These are phyloP conservation scores for Tuber calosporum DNA, from an alignment of 495 filamentous ascomycete species.

Conservation along the genomic window DNA sequence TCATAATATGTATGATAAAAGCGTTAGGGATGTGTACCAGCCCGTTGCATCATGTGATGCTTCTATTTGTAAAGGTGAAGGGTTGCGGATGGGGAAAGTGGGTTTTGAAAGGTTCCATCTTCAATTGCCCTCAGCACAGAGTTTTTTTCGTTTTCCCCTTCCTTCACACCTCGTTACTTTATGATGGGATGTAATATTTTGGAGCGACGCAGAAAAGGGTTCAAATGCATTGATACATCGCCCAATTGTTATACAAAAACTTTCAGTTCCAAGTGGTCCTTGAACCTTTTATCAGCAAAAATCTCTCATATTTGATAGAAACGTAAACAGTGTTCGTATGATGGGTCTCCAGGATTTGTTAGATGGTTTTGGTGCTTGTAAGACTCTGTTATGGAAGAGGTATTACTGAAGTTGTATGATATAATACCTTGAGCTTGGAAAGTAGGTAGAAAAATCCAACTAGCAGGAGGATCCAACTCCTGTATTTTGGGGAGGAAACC, in stretches of 20 bases:
- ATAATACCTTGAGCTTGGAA: too few species aligned
- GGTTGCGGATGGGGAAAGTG: background rate
- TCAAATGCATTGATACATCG: background rate
- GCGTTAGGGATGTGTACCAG: background rate
- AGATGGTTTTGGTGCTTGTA: background rate
- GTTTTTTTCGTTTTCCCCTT: background rate
- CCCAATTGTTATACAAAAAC: too few species aligned
- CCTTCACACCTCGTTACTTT: background rate
- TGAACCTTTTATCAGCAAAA: too few species aligned
- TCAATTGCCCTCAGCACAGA: background rate
- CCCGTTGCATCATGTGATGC: background rate
- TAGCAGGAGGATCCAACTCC: background rate
- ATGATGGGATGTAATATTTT: background rate
- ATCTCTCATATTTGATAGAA: background rate
- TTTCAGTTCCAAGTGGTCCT: too few species aligned
- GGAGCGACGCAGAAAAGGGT: background rate
- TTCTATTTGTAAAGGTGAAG: background rate
- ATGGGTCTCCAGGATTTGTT: background rate
- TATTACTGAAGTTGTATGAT: background rate
- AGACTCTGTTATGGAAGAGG: background rate
- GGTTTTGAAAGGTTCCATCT: background rate
- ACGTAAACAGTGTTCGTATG: background rate
- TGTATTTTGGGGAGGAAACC: too few species aligned
- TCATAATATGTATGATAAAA: too few species aligned
- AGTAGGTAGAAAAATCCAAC: background rate